Base-by-base conservation (phyloP, 352 stramenopile species). In the Blastocystis sp. region DNA sequence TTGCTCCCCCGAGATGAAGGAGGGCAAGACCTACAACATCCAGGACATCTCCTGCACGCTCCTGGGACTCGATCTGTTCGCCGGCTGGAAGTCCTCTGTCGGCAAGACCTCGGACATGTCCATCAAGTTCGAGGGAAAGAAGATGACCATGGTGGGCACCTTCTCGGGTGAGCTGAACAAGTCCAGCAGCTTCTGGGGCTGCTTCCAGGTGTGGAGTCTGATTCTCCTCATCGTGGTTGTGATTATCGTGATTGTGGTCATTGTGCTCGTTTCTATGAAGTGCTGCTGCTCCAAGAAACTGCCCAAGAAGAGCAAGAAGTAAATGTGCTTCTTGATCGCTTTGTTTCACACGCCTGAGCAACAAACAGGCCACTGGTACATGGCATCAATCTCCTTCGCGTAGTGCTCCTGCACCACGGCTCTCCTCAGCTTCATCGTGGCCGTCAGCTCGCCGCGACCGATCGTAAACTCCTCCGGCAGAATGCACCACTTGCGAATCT, bases 391-490 rank as follows among this genome's bases (percentile, higher is more conserved):
- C 45, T 94, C 69, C 59, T 93, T 91, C 9, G 91, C 91, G 91
- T 97, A 97, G 91, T 98, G 97, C 70, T 97, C 92, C 61, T 94
- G 79, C 69, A 97, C 94, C 54, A 97, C 62, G 89, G 93, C 93
- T 77, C 95, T 94, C 93, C 98, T 98, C 64, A 98, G 91, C 92
- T 98, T 98, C 87, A 98, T 92, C 89, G 95, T 98, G 43, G 95
- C 94, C 69, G 95, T 98, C 34, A 98, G 91, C 90, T 98, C 95
- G 84, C 94, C 93, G 62, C 91, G 93, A 66, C 90, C 89, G 68
- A 97, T 94, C 62, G 92, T 95, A 87, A 98, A 97, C 91, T 97
- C 94, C 66, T 91, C 92, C 70, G 95, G 91, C 21, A 97, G 89
- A 69, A 97, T 91, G 76, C 91, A 89, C 89, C 92, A 97, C 91